Conservation (phyloP, 495 filamentous ascomycete species). For the Penicillium parvum region DNA sequence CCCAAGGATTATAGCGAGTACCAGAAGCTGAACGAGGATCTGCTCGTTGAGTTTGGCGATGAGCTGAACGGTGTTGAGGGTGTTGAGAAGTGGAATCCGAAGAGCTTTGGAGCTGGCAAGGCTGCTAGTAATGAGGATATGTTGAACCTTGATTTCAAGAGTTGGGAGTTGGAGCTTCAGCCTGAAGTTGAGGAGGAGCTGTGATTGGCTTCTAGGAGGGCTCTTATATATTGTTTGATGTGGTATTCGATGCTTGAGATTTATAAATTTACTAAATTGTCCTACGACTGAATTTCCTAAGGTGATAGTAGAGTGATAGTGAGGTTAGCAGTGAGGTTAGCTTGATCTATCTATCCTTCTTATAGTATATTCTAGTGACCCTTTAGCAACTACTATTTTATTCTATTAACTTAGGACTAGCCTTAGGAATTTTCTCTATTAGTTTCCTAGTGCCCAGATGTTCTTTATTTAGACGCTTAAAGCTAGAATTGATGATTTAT, state of each 20-base stretch:
- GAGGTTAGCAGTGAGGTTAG: no score
- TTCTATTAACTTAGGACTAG: no score
- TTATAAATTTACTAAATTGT: not conserved
- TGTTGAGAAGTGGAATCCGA: constrained; percentile 37
- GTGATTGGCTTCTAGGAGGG: not conserved
- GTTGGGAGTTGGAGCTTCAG: constrained; percentile 21
- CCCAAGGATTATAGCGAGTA: constrained; percentile 39
- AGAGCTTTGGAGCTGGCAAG: constrained; percentile 33
- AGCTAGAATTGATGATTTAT: no score
- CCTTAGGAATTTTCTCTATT: no score
- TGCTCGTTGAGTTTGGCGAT: constrained; percentile 19
- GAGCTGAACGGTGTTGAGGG: constrained; percentile 32
- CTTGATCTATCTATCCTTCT: no score
- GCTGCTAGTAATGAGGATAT: constrained; percentile 17
- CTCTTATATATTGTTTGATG: not conserved
- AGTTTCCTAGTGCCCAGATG: no score
- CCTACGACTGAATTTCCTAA: no score
- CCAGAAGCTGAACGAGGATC: constrained; percentile 16
- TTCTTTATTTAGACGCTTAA: no score
- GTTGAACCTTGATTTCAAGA: constrained; percentile 10
- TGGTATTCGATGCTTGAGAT: no score
- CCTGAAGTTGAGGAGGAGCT: constrained; percentile 22
- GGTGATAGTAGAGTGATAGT: no score
- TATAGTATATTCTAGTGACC: no score
- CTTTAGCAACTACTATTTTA: no score